Base-by-base conservation (phyloP, 1,139 yeast species). In the Barnettozyma hawaiiensis region DNA sequence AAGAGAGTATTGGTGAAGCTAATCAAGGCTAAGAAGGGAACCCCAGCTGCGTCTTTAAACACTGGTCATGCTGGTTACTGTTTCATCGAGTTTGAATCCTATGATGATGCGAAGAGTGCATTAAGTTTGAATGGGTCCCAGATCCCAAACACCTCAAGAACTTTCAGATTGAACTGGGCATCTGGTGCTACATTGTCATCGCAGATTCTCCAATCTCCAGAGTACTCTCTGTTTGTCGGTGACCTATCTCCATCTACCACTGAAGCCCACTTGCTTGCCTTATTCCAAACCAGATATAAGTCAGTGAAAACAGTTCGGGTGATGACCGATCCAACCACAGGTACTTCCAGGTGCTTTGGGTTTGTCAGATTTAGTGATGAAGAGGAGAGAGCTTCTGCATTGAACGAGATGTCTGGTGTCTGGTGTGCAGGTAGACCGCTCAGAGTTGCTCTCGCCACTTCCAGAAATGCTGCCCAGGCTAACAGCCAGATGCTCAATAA, bases 401-500 rank as follows among this genome's bases (percentile, higher is more conserved):
- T 83, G 46, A 60, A 69, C 23, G 87, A 81, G 55, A 81, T 83
- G 87, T 81, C 81, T 59, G 89, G 90, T 7, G 79, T 73, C 28
- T 74, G 82, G 71, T 73, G 84, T 58, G 82, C 85, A 28, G 90
- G 90, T 9, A 67, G 90, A 52, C 85, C 87, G 4, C 70, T 83
- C 39, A 66, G 90, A 52, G 85, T 83, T 14, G 85, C 89, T 1
- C 68, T 80, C 20, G 86, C 90, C 1, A 75, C 84, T 5, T 81
- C 83, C 34, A 62, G 78, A 48, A 65, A 60, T 34, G 45, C 34
- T 14, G 26, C 42, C 38, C 47, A 47, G 33, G 20, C 31, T 26
- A 32, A 35, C 31, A 35, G 41, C 35, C 51, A 39, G 10, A 12
- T 42, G 36, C 16, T 40, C 22, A 40, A 31, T 19, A 34, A 12